Base-by-base conservation (phyloP, 805 yeast genomes). In the Clavispora asparagi region DNA sequence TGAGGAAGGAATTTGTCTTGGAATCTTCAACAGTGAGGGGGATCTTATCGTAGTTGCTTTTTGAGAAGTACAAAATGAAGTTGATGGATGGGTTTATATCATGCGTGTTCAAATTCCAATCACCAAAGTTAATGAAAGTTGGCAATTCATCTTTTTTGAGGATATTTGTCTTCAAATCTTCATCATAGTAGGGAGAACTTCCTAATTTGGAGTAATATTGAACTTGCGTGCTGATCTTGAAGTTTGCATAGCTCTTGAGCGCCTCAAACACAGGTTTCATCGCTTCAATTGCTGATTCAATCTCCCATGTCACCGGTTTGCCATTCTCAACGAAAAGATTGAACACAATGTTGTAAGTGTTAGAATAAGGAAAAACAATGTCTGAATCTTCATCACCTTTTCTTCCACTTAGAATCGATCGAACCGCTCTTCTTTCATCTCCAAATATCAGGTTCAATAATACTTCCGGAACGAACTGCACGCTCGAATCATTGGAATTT, bases 101-200 rank as follows among this genome's bases (percentile, higher is more conserved):
- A 54, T 76, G 74, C 63, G 51, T 85, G 72, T 55, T 75, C 44
- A 80, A 67, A 46, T 84, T 84, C 95, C 95, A 86, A 53, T 87
- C 95, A 2, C 94, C 90, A 54, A 81, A 81, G 64, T 92, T 94
- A 49, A 91, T 77, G 52, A 87, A 80, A 12, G 91, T 85, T 1
- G 95, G 76, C 31, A 91, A 70, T 46, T 85, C 85, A 8, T 70
- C 60, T 44, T 72, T 65, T 23, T 71, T 69, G 14, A 85, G 67
- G 3, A 71, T 48, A 17, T 66, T 63, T 0, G 62, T 53, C 1
- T 61, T 64, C 16, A 53, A 49, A 7, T 53, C 51, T 17, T 52
- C 58, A 38, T 65, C 59, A 31, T 53, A 57, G 9, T 44, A 38
- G 30, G 69, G 57, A 40, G 58, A 50, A 38, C 51, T 50, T 12